Evolutionary conservation across 306 rosid species (phyloP).

Genomic region (Luffa acutangula): DNA sequence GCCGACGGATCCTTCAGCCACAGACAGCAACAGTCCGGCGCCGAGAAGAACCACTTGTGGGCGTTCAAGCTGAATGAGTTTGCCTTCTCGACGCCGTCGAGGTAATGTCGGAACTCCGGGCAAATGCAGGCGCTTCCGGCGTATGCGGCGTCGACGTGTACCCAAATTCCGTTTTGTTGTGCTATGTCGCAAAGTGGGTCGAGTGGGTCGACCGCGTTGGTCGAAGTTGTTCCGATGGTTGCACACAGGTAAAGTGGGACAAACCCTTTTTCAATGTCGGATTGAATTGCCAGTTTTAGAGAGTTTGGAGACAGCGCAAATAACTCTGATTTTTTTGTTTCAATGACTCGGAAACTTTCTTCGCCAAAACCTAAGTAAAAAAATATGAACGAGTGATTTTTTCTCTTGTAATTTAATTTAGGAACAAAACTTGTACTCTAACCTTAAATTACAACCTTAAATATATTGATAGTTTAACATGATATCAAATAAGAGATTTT

Average conservation of each 20-base stretch:
- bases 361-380: constrained; percentile 13
- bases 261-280: constrained; percentile 16
- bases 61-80: constrained; percentile 32
- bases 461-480: too few species aligned
- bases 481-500: too few species aligned
- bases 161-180: constrained; percentile 27
- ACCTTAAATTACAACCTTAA: too few species aligned
- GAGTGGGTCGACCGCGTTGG: constrained; percentile 27
- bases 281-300: neutral
- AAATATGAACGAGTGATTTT: neutral
- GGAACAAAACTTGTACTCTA: too few species aligned
- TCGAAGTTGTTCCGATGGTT: constrained; percentile 30
- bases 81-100: constrained; percentile 19
- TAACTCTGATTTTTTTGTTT: constrained; percentile 10
- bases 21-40: constrained; percentile 29
- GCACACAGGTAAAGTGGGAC: constrained; percentile 24
- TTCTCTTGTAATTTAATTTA: too few species aligned
- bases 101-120: constrained; percentile 28
- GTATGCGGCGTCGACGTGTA: constrained; percentile 36
- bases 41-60: constrained; percentile 31
- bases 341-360: constrained; percentile 7
- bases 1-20: constrained; percentile 16
- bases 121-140: constrained; percentile 34
- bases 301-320: constrained; percentile 15
- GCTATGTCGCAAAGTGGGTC: constrained; percentile 16